Evolutionary conservation across 768 basidiomycete genomes (phyloP).

Genomic region (Phlebiopsis flavidoalba): DNA sequence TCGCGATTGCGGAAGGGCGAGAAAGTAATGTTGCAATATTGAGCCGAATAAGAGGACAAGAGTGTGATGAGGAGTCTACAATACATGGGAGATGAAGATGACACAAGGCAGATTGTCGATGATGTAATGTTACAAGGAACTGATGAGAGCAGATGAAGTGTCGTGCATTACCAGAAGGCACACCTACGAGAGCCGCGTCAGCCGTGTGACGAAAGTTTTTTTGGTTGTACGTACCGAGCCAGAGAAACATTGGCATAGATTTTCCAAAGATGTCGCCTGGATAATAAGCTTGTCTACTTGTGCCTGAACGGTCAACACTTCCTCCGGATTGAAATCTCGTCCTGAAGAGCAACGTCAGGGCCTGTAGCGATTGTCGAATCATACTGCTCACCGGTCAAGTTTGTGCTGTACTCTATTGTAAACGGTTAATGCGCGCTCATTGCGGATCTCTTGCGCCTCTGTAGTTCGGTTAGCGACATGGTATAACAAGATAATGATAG

Average conservation of each 20-base stretch:
- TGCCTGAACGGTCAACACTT: conserved; percentile 61
- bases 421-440: conserved; percentile 84
- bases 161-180: conserved; percentile 64
- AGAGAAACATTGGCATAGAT: conserved; percentile 94
- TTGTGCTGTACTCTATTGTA: conserved; percentile 95
- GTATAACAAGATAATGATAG: neutral
- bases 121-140: neutral
- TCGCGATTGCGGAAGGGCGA: no score
- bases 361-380: neutral
- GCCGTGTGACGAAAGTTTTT: neutral
- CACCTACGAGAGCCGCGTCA: conserved; percentile 38
- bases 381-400: conserved; percentile 65
- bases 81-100: no score
- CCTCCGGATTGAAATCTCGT: conserved; percentile 87
- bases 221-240: conserved; percentile 62
- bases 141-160: neutral
- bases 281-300: conserved; percentile 94
- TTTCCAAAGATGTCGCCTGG: conserved; percentile 91
- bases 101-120: neutral
- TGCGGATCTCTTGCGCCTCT: conserved; percentile 80
- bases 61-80: no score
- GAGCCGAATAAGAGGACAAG: no score
- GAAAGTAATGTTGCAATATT: no score
- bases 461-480: conserved; percentile 18
- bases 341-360: conserved; percentile 38